These are phyloP conservation scores for Coemansia asiatica DNA, from an alignment of 192 early-diverging fungal genomes.

Conservation along the genomic window DNA sequence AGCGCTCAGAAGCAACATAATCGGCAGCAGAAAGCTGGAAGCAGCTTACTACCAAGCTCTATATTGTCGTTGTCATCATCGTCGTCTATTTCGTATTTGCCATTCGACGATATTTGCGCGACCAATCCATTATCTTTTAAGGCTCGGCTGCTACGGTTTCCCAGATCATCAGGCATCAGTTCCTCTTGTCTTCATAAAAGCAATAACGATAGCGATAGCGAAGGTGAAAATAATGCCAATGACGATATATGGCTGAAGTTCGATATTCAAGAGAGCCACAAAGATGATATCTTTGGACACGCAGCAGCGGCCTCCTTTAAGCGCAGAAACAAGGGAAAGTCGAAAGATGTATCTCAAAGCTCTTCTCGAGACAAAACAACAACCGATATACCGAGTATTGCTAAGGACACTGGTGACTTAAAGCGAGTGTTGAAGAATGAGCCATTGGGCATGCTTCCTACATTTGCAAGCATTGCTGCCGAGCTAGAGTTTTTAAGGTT, in stretches of 20 bases:
- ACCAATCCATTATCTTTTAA: neutral
- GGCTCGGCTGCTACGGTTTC: neutral
- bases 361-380: neutral
- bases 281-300: neutral
- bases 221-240: neutral
- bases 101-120: neutral
- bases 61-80: neutral
- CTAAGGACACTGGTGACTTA: neutral
- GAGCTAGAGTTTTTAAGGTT: constrained; percentile 50
- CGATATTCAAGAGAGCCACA: constrained; percentile 46
- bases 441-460: constrained; percentile 11
- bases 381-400: neutral
- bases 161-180: neutral
- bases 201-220: too few species aligned
- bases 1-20: constrained; percentile 1
- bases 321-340: neutral
- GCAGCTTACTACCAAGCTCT: neutral
- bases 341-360: neutral
- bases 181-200: too few species aligned
- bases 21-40: neutral
- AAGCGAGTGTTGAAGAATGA: constrained; percentile 13
- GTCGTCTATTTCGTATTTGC: neutral
- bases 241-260: constrained; percentile 53
- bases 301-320: neutral
- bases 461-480: constrained; percentile 27